These are phyloP conservation scores for Ascoidea asiatica DNA, from an alignment of 805 yeast genomes.

Conservation along the genomic window DNA sequence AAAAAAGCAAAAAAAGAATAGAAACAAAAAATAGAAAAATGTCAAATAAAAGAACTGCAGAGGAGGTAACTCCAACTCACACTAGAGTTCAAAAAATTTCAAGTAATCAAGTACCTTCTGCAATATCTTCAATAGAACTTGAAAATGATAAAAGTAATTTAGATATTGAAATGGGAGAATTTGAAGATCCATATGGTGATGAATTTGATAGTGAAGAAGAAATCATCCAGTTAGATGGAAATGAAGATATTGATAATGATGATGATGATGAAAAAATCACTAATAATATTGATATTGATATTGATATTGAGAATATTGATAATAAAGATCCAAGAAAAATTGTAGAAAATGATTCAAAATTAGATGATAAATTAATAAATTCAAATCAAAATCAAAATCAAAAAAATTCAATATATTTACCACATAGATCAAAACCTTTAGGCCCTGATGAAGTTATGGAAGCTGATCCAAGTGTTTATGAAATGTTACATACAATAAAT, in stretches of 20 bases:
- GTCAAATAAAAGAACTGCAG: conserved; percentile 40
- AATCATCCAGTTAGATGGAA: conserved; percentile 68
- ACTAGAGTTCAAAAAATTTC: conserved; percentile 29
- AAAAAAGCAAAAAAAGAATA: background rate
- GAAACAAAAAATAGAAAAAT: conserved; percentile 14
- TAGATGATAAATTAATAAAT: conserved; percentile 23
- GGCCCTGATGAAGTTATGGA: conserved; percentile 94
- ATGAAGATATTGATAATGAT: conserved; percentile 30
- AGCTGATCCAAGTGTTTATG: conserved; percentile 92
- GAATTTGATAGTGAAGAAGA: conserved; percentile 89
- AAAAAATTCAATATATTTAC: conserved; percentile 52
- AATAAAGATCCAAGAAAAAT: conserved; percentile 20
- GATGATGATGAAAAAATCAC: conserved; percentile 14
- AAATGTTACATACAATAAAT: conserved; percentile 89
- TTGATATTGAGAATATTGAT: conserved; percentile 14
- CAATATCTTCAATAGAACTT: conserved; percentile 17
- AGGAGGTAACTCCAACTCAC: conserved; percentile 23
- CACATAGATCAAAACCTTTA: conserved; percentile 77
- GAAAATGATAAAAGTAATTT: conserved; percentile 20
- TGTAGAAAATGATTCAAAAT: conserved; percentile 21
- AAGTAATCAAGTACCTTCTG: conserved; percentile 17
- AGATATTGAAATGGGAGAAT: conserved; percentile 63
- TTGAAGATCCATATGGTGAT: conserved; percentile 82
- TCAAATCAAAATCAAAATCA: conserved; percentile 23
- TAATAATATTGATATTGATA: conserved; percentile 11